Conservation (phyloP, 441 rosid genomes). For the Viola pubescens region DNA sequence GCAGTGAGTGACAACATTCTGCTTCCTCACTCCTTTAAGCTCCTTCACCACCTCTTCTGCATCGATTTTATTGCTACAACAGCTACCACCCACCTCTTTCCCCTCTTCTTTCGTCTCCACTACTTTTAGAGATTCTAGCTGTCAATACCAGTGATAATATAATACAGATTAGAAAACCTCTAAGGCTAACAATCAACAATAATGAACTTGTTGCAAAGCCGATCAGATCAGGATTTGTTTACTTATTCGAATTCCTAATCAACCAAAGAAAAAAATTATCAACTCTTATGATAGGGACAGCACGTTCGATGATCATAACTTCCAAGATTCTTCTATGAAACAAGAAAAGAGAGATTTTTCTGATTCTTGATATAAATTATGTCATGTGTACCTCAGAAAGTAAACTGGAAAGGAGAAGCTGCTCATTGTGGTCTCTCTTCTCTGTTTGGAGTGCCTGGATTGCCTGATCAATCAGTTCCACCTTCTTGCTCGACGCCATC, state of each 20-base stretch:
- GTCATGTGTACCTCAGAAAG: conserved; percentile 34
- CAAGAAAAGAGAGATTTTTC: too few species aligned
- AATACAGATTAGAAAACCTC: too few species aligned
- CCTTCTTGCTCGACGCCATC: conserved; percentile 25
- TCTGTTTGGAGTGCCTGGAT: conserved; percentile 31
- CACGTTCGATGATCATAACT: background rate
- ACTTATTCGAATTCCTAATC: background rate
- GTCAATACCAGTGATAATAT: conserved; percentile 5
- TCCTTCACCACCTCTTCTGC: conserved; percentile 50
- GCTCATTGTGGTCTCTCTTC: conserved; percentile 23
- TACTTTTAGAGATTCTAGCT: conserved; percentile 39
- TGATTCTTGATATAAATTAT: background rate
- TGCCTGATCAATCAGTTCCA: conserved; percentile 28
- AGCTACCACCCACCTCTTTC: background rate
- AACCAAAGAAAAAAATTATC: background rate
- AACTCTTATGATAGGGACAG: background rate
- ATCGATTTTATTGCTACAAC: conserved; percentile 4
- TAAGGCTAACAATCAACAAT: too few species aligned
- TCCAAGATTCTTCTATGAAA: background rate
- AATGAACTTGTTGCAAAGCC: too few species aligned
- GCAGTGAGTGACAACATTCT: conserved; percentile 62
- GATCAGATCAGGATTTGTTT: too few species aligned
- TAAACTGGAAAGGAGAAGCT: conserved; percentile 33
- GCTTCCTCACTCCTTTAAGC: conserved; percentile 51
- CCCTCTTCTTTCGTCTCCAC: conserved; percentile 12